Percentiles rank a stretch among this genome's conserved stretches.
These are phyloP conservation scores for Stereum hirsutum DNA, from an alignment of 1,284 basidiomycete species.

Conservation along the genomic window DNA sequence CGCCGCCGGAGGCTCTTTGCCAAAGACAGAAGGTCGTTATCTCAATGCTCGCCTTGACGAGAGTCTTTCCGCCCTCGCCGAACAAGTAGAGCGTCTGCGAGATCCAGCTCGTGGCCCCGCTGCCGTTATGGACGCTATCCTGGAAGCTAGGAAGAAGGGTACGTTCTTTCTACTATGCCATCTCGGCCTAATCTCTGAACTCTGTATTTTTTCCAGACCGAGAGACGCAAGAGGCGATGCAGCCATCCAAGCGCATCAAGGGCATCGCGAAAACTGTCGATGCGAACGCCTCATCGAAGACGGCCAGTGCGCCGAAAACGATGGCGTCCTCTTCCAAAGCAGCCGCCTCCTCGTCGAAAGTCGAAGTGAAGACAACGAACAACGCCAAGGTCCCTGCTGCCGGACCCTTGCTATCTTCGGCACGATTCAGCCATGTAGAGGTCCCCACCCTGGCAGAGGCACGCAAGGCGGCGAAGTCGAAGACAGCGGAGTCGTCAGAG, in stretches of 20 bases:
- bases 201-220: constrained; percentile 10
- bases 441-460: constrained; percentile 3
- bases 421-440: constrained; percentile 13
- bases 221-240: constrained; percentile 11
- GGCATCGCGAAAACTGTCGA: constrained; percentile 41
- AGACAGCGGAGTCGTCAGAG: constrained; percentile 5
- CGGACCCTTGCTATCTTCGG: too few species aligned
- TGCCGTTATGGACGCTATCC: constrained; percentile 54
- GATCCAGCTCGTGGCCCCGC: constrained; percentile 45
- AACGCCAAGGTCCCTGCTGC: too few species aligned
- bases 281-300: background rate
- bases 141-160: constrained; percentile 51
- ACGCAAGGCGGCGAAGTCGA: constrained; percentile 2
- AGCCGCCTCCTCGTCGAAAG: constrained; percentile 5
- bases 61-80: constrained; percentile 45
- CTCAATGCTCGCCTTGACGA: constrained; percentile 75
- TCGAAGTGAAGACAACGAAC: constrained; percentile 19
- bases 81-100: constrained; percentile 61
- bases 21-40: constrained; percentile 73
- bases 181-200: constrained; percentile 3
- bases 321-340: constrained; percentile 20
- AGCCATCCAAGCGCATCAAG: constrained; percentile 50
- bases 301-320: constrained; percentile 33
- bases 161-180: constrained; percentile 14
- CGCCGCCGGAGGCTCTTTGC: constrained; percentile 57